Percentiles rank a stretch among this genome's conserved stretches.
Evolutionary conservation across 78 protist genomes (phyloP).

Genomic region (Chrysochromulina tobinii): DNA sequence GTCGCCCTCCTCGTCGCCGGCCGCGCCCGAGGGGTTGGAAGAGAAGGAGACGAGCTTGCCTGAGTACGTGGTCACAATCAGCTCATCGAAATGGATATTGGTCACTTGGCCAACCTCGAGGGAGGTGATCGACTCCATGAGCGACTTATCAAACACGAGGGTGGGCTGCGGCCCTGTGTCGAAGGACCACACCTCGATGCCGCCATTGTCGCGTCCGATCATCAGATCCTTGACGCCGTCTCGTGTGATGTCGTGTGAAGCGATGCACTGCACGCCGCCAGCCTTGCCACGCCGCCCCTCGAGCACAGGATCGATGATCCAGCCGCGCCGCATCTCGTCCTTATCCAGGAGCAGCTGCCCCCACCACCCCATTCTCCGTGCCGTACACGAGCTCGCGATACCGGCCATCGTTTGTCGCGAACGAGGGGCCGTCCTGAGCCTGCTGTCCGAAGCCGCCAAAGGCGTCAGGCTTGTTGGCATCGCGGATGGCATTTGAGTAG

Average conservation of each 20-base stretch:
- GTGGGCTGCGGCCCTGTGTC: background rate
- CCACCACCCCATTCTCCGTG: constrained; percentile 37
- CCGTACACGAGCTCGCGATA: constrained; percentile 4
- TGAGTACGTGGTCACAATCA: constrained; percentile 38
- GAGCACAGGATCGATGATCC: background rate
- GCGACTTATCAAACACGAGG: background rate
- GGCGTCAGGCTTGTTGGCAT: background rate
- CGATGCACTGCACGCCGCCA: background rate
- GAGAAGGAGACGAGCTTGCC: constrained; percentile 11
- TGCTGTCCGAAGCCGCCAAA: background rate
- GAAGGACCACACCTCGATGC: constrained; percentile 13
- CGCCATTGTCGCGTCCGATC: constrained; percentile 53
- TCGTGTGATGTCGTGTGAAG: constrained; percentile 8
- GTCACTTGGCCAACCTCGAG: background rate
- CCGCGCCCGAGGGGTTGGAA: background rate
- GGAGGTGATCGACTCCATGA: background rate
- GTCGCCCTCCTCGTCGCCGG: background rate
- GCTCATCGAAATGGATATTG: background rate
- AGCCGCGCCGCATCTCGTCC: background rate
- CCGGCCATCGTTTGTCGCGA: too few species aligned
- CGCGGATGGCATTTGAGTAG: background rate
- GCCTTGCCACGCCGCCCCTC: background rate
- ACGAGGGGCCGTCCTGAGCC: too few species aligned
- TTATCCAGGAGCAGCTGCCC: background rate
- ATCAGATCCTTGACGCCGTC: constrained; percentile 34